These are phyloP conservation scores for Stenogyne calaminthoides DNA, from an alignment of 305 asterid genomes.

Conservation along the genomic window DNA sequence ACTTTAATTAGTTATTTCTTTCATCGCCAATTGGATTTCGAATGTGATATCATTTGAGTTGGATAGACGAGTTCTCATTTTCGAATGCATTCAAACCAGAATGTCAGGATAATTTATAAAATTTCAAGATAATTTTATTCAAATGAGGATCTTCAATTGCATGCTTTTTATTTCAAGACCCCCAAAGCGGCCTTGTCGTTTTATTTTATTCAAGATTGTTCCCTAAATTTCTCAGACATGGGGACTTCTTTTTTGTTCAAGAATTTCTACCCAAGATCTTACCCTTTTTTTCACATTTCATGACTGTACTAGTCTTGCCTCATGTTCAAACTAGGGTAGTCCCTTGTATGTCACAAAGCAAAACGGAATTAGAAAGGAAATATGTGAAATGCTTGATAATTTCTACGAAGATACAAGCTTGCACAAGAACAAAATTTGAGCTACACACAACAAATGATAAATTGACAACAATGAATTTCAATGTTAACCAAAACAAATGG, in stretches of 20 bases:
- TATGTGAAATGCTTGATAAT: background rate
- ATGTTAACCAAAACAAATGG: constrained; percentile 2
- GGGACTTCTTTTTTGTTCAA: background rate
- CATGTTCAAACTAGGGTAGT: background rate
- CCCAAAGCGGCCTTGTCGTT: too few relatives aligned
- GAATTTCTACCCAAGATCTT: background rate
- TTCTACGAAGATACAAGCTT: background rate
- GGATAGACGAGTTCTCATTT: too few relatives aligned
- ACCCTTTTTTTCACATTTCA: background rate
- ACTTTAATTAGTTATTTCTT: background rate
- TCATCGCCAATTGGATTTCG: background rate
- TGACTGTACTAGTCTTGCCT: background rate
- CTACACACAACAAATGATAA: background rate
- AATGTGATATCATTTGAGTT: background rate
- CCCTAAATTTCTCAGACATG: too few relatives aligned
- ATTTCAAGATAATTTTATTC: background rate
- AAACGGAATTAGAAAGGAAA: background rate
- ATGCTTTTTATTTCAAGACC: too few relatives aligned
- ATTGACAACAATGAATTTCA: background rate
- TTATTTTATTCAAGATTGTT: too few relatives aligned
- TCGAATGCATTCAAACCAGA: too few relatives aligned
- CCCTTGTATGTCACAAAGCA: background rate
- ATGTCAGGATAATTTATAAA: too few relatives aligned
- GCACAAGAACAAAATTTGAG: background rate
- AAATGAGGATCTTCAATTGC: too few relatives aligned